Evolutionary conservation across 116 monocot species (phyloP), one percentile per base, ranked within the genome.

Genomic region (Cymodocea nodosa): DNA sequence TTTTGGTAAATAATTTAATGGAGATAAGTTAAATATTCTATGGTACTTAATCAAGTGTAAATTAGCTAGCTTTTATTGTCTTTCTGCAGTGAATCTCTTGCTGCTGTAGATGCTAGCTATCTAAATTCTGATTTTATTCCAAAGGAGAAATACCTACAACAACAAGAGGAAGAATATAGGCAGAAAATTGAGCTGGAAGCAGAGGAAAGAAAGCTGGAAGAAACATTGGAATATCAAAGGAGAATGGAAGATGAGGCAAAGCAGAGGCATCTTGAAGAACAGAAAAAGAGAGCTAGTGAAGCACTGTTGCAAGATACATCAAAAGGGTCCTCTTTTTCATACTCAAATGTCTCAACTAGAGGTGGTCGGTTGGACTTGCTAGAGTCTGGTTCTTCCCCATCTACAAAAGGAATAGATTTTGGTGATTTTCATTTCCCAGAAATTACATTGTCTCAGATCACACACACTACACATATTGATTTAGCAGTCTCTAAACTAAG

Each of bases 181-280:
- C 72, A 62, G 52, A 81, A 71, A 72, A 55, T 85, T 71, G 88
- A 85, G 60, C 74, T 85, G 68, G 89, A 94, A 65, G 93, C 73
- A 49, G 94, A 95, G 67, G 90, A 87, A 78, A 95, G 85, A 67
- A 95, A 90, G 63, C 85, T 95, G 62, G 87, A 83, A 70, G 85
- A 95, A 76, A 85, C 90, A 59, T 78, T 95, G 56, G 83, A 90
- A 59, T 85, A 81, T 65, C 94, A 95, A 73, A 83, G 87, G 58
- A 68, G 78, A 60, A 81, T 95, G 52, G 94, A 95, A 77, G 74
- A 90, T 63, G 85, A 87, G 73, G 89, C 83, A 67, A 94, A 94
- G 68, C 73, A 82, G 71, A 87, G 76, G 62, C 85, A 79, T 40
- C 74, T 86, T 67, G 86, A 84, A 53, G 82, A 87, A 40, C 82